phyloP scores from a whole-genome alignment of 176 grass and related monocot genomes.

The Avena sativa region DNA sequence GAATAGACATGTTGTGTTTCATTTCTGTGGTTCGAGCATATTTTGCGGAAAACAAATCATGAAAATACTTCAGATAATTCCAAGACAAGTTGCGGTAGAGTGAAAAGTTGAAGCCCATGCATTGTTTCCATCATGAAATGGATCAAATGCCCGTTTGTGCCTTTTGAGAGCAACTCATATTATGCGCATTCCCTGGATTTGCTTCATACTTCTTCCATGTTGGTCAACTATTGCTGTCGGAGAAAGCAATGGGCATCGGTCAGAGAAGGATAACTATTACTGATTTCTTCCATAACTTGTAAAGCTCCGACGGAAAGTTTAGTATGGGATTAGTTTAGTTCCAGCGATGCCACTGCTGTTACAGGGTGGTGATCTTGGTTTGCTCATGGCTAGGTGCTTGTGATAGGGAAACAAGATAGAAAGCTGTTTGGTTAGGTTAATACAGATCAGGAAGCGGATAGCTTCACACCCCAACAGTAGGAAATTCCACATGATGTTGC shows the following conservation, averaged over 20 bases:
- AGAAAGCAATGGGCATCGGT: constrained; percentile 17
- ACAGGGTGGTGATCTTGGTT: neutral
- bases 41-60: neutral
- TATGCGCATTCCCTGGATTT: neutral
- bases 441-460: neutral
- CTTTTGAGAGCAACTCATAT: constrained; percentile 30
- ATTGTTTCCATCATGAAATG: constrained; percentile 27
- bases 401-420: neutral
- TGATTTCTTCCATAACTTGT: neutral
- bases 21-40: neutral
- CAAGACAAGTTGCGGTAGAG: neutral
- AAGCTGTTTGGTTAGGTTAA: neutral
- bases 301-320: neutral
- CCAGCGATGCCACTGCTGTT: neutral
- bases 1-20: neutral
- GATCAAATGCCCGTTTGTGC: constrained; percentile 8
- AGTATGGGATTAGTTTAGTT: neutral
- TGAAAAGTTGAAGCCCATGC: constrained; percentile 15
- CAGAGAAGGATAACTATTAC: constrained; percentile 1
- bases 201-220: constrained; percentile 28
- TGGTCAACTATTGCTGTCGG: constrained; percentile 36
- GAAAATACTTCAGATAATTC: neutral
- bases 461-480: neutral
- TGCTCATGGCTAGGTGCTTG: neutral
- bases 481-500: constrained; percentile 27